phyloP scores from a whole-genome alignment of 768 basidiomycete genomes.

The Leccinum subtestaceum region DNA sequence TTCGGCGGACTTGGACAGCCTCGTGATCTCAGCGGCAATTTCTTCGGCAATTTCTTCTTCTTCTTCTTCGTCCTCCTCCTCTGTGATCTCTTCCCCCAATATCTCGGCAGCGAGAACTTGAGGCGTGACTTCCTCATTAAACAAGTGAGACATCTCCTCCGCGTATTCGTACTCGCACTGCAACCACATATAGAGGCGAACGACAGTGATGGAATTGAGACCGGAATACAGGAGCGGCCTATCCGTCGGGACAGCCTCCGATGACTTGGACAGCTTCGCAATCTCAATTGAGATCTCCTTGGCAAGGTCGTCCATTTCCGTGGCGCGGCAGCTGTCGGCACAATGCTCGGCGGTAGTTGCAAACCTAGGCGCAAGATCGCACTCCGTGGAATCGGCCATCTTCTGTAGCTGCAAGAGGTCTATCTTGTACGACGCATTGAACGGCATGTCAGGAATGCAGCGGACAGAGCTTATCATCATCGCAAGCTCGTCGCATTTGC shows the following conservation, averaged over 20 bases:
- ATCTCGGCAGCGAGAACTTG: slow-evolving; percentile 31
- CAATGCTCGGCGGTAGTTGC: slow-evolving; percentile 7
- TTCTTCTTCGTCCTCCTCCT: background rate
- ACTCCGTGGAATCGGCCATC: slow-evolving; percentile 16
- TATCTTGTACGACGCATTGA: slow-evolving; percentile 32
- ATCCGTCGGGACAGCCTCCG: slow-evolving; percentile 27
- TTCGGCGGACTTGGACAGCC: slow-evolving; percentile 28
- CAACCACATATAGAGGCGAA: slow-evolving; percentile 33
- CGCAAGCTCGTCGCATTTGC: slow-evolving; percentile 16
- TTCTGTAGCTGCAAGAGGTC: slow-evolving; percentile 29
- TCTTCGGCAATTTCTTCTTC: slow-evolving; percentile 22
- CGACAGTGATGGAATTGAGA: slow-evolving; percentile 32
- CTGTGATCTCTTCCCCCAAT: slow-evolving; percentile 12
- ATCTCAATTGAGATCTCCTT: slow-evolving; percentile 35
- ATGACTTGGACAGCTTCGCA: slow-evolving; percentile 29
- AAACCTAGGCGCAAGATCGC: slow-evolving; percentile 15
- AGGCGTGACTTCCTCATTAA: slow-evolving; percentile 32
- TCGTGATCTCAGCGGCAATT: slow-evolving; percentile 33
- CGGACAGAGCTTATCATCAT: slow-evolving; percentile 26
- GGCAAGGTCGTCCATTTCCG: slow-evolving; percentile 22
- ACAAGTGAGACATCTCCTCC: slow-evolving; percentile 29
- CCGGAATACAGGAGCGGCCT: slow-evolving; percentile 33
- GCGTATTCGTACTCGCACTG: slow-evolving; percentile 32
- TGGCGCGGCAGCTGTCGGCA: background rate
- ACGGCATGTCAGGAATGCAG: slow-evolving; percentile 27